phyloP scores from a whole-genome alignment of 1,139 yeast species.

The Kodamaea sp. region DNA sequence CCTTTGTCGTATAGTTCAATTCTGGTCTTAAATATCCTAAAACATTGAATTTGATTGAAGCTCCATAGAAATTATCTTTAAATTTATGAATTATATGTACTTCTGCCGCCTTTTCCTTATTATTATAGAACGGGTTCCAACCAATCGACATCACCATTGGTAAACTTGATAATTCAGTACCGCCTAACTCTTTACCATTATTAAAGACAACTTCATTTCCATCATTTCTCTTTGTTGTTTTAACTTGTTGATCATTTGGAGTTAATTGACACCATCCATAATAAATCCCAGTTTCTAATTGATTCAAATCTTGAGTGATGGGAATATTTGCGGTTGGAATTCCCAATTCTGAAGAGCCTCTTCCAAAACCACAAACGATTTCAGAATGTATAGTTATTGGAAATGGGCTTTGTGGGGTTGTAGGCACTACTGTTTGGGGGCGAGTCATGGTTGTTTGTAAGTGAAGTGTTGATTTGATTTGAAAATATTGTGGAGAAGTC shows the following conservation, averaged over 20 bases:
- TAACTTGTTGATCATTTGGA: conserved; percentile 17
- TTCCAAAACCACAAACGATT: conserved; percentile 85
- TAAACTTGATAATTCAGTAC: conserved; percentile 41
- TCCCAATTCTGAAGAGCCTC: conserved; percentile 92
- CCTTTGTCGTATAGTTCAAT: conserved; percentile 77
- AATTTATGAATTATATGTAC: conserved; percentile 82
- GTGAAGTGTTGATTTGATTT: too few relatives aligned
- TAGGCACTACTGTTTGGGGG: conserved; percentile 41
- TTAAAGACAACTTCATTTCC: conserved; percentile 50
- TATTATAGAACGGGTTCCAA: conserved; percentile 89
- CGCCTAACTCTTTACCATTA: conserved; percentile 52
- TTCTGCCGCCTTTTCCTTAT: conserved; percentile 77
- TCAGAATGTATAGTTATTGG: conserved; percentile 58
- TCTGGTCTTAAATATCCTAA: conserved; percentile 93
- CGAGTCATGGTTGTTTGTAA: conserved; percentile 19
- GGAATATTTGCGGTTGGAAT: conserved; percentile 95
- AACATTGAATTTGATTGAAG: conserved; percentile 60
- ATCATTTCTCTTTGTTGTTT: conserved; percentile 33
- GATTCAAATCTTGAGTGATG: conserved; percentile 45
- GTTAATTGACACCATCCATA: conserved; percentile 70
- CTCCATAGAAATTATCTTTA: conserved; percentile 73
- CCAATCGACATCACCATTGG: conserved; percentile 97
- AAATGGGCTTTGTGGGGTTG: conserved; percentile 52
- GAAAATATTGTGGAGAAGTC: not conserved
- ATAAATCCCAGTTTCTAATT: conserved; percentile 78